Percentiles rank a stretch among this genome's conserved stretches.
These are phyloP conservation scores for Colletotrichum trifolii DNA, from an alignment of 2,329 filamentous ascomycete species.

Conservation along the genomic window DNA sequence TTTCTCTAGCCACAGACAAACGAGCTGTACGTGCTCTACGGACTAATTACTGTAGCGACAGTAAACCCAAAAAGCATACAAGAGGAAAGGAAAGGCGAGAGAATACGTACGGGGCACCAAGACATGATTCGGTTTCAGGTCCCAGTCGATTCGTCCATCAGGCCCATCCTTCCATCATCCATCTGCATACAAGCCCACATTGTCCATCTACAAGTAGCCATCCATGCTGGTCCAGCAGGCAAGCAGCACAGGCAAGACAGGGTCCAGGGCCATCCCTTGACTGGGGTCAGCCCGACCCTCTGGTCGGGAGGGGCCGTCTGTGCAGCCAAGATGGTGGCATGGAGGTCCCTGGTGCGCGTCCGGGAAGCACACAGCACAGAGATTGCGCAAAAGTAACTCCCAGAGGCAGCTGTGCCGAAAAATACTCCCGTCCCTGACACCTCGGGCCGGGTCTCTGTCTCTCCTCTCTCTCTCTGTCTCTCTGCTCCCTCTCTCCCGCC, in stretches of 20 bases:
- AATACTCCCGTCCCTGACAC: neutral
- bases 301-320: constrained; percentile 33
- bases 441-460: neutral
- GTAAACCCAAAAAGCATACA: too few relatives aligned
- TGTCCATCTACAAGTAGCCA: too few relatives aligned
- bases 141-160: constrained; percentile 5
- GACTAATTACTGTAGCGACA: too few relatives aligned
- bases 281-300: constrained; percentile 18
- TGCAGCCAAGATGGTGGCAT: constrained; percentile 13
- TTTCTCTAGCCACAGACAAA: constrained; percentile 19
- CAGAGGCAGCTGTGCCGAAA: constrained; percentile 9
- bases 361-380: neutral
- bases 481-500: neutral
- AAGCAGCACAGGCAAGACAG: neutral
- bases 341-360: constrained; percentile 9
- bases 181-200: too few relatives aligned
- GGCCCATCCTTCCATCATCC: neutral
- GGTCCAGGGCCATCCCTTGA: constrained; percentile 12
- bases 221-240: too few relatives aligned
- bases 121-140: neutral
- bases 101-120: too few relatives aligned
- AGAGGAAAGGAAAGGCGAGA: too few relatives aligned
- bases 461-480: too few relatives aligned
- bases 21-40: neutral
- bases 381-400: constrained; percentile 7